Conservation (phyloP, 495 filamentous ascomycete genomes). For the Annulohypoxylon moriforme region DNA sequence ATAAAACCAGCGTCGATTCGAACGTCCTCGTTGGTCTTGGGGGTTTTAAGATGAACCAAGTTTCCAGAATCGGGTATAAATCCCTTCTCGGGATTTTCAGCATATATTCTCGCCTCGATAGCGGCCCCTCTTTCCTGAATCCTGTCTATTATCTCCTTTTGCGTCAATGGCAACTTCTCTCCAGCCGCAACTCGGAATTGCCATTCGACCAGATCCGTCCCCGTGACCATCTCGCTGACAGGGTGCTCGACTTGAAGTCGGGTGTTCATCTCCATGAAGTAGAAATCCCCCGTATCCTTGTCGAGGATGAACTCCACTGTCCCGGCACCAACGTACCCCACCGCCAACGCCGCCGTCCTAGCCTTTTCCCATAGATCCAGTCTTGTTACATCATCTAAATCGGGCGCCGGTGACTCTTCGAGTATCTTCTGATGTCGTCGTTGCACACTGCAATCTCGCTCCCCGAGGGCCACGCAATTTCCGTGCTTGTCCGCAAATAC, state of each 20-base stretch:
- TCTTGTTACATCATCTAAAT: slow-evolving; percentile 80
- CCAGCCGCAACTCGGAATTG: slow-evolving; percentile 94
- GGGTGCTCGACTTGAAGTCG: slow-evolving; percentile 97
- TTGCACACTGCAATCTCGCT: slow-evolving; percentile 89
- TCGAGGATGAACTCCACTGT: slow-evolving; percentile 99
- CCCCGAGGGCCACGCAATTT: slow-evolving; percentile 84
- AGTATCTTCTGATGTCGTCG: slow-evolving; percentile 96
- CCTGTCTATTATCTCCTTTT: slow-evolving; percentile 79
- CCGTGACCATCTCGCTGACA: slow-evolving; percentile 96
- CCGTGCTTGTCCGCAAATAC: slow-evolving; percentile 93
- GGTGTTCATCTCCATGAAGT: slow-evolving; percentile 99
- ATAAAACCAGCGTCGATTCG: slow-evolving; percentile 94
- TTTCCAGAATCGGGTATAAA: slow-evolving; percentile 96
- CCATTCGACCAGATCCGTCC: slow-evolving; percentile 95
- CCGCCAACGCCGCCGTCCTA: slow-evolving; percentile 85
- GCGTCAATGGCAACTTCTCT: slow-evolving; percentile 83
- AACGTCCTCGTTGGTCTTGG: slow-evolving; percentile 73
- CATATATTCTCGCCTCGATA: slow-evolving; percentile 96
- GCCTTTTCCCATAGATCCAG: slow-evolving; percentile 96
- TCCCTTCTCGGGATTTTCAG: slow-evolving; percentile 88
- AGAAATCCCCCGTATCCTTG: slow-evolving; percentile 92
- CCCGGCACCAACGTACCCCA: slow-evolving; percentile 94
- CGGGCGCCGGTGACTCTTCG: slow-evolving; percentile 93
- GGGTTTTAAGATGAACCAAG: slow-evolving; percentile 83
- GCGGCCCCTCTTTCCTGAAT: slow-evolving; percentile 84